phyloP scores from a whole-genome alignment of 306 rosid species.

The Dalbergia cultrata region DNA sequence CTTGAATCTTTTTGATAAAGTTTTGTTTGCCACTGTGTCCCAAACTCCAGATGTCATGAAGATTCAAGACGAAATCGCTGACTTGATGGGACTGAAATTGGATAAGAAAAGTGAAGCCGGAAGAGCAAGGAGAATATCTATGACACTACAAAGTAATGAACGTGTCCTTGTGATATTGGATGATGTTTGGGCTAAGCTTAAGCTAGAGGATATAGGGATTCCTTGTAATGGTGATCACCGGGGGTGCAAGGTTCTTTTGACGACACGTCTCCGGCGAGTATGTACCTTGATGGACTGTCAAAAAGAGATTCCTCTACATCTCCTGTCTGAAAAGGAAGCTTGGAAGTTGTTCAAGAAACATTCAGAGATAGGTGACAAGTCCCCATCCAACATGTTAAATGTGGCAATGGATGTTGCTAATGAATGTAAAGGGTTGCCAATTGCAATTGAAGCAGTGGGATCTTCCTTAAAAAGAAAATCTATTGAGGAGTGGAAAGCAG shows the following conservation, averaged over 20 bases:
- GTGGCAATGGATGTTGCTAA: neutral
- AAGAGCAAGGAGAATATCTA: constrained; percentile 15
- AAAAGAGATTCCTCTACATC: neutral
- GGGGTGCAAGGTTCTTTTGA: constrained; percentile 37
- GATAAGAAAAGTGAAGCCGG: neutral
- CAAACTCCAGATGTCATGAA: neutral
- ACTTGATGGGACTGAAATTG: neutral
- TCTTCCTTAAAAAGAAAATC: constrained; percentile 23
- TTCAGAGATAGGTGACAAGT: neutral
- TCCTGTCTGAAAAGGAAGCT: constrained; percentile 17
- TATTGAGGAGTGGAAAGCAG: constrained; percentile 34
- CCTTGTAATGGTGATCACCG: constrained; percentile 8
- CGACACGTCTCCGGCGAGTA: neutral
- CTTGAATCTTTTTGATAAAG: neutral
- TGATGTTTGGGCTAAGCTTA: constrained; percentile 24
- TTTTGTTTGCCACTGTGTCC: constrained; percentile 21
- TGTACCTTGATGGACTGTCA: constrained; percentile 37
- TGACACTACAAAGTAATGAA: neutral
- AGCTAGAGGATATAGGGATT: constrained; percentile 37
- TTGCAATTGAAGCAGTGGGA: constrained; percentile 24
- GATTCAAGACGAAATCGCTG: constrained; percentile 44
- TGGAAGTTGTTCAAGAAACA: constrained; percentile 26
- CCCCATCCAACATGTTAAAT: neutral
- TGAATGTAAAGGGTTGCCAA: constrained; percentile 44
- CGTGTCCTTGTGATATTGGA: constrained; percentile 26